Evolutionary conservation across 2,329 filamentous ascomycete genomes (phyloP).

Genomic region (Ophiostoma fasciatum): DNA sequence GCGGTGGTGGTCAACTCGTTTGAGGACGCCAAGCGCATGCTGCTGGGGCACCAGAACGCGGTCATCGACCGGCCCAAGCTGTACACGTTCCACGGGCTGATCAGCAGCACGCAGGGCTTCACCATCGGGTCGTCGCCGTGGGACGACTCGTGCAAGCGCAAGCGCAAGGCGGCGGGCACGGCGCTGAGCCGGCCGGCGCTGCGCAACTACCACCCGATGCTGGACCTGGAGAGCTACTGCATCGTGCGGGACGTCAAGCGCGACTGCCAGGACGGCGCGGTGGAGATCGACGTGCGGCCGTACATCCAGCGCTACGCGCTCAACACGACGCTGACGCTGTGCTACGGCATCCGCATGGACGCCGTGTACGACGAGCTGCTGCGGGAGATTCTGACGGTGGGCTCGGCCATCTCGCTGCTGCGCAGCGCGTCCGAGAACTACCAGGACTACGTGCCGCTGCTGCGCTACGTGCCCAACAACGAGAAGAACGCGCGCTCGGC

Average conservation of each 20-base stretch:
- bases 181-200: conserved; percentile 56
- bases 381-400: conserved; percentile 60
- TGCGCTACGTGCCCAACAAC: conserved; percentile 41
- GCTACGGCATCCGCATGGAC: conserved; percentile 64
- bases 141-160: conserved; percentile 65
- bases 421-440: conserved; percentile 55
- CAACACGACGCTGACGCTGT: conserved; percentile 63
- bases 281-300: conserved; percentile 53
- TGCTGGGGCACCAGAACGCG: conserved; percentile 65
- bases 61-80: conserved; percentile 65
- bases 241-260: conserved; percentile 58
- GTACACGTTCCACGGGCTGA: conserved; percentile 70
- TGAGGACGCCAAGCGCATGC: conserved; percentile 57
- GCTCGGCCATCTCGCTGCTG: conserved; percentile 62
- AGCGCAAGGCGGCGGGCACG: conserved; percentile 64
- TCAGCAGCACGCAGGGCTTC: conserved; percentile 63
- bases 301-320: conserved; percentile 66
- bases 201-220: conserved; percentile 68
- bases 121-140: conserved; percentile 75
- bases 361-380: conserved; percentile 36
- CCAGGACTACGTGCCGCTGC: conserved; percentile 43
- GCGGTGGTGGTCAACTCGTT: conserved; percentile 71
- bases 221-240: conserved; percentile 59
- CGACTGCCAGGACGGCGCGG: conserved; percentile 30
- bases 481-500: conserved; percentile 43